Evolutionary conservation across 2,329 filamentous ascomycete genomes (phyloP), one percentile per base, ranked within the genome.

Genomic region (Ophiostoma triangulosporum): DNA sequence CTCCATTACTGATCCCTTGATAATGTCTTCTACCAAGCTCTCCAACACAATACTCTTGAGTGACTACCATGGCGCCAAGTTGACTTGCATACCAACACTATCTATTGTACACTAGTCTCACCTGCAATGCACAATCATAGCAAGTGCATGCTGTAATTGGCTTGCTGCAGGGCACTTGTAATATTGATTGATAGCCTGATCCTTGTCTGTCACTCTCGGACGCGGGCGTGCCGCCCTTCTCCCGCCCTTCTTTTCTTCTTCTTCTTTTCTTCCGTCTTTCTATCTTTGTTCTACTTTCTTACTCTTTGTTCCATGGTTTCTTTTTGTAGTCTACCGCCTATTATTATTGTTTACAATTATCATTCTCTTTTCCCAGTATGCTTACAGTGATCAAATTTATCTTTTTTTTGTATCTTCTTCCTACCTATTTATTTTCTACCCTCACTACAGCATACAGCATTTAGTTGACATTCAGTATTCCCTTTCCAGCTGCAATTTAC

Each of bases 81-180:
- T 40, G 38, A 43, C 38, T 24, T 43, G 24, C 20, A 43, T 20
- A 20, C 38, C 38, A 24, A 43, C 20, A 14, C 12, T 22, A 14
- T 20, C 38, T 14, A 9, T 24, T 43, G 38, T 17, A 24, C 38
- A 9, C 9, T 49, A n/a, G 33, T 53, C 43, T 22, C 26, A n/a
- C 22, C 17, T 50, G 36, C 45, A 54, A 54, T 54, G 52, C 35
- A 54, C 46, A 54, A 54, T 54, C 27, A 20, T 29, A 54, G 50
- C 31, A 50, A 46, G 51, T 22, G 45, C 33, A 20, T 17, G 3
- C 26, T 9, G 12, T 49, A 32, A 53, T 53, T 53, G 45, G 51
- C 9, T 17, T 24, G 14, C 40, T n/a, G 22, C 29, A 6, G n/a
- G 17, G 26, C n/a, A 31, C n/a, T 17, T 27, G 26, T 17, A 40